These are phyloP conservation scores for Coniella lustricola DNA, from an alignment of 2,329 filamentous ascomycete genomes.

Conservation along the genomic window DNA sequence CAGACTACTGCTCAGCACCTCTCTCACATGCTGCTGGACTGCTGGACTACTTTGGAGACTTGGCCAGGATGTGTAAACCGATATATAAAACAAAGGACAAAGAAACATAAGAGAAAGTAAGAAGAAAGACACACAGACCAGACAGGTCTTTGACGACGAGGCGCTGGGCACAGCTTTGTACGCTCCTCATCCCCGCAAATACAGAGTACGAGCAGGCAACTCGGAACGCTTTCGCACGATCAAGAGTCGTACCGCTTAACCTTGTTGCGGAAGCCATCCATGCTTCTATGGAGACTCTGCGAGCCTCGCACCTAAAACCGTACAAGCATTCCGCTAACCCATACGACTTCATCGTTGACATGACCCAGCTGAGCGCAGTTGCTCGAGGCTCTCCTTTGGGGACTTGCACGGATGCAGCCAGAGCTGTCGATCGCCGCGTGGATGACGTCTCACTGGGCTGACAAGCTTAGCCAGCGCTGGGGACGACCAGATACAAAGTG, in stretches of 20 bases:
- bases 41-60: too few relatives aligned
- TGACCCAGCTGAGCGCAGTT: too few relatives aligned
- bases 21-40: background rate
- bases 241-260: background rate
- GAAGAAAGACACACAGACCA: background rate
- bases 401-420: background rate
- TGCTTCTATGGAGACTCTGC: too few relatives aligned
- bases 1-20: background rate
- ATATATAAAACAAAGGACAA: too few relatives aligned
- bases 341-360: background rate
- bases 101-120: too few relatives aligned
- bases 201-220: constrained; percentile 1
- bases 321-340: background rate
- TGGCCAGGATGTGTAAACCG: too few relatives aligned
- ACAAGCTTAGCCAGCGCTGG: background rate
- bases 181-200: background rate
- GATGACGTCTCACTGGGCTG: constrained; percentile 7
- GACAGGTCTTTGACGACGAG: constrained; percentile 5
- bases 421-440: background rate
- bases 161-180: constrained; percentile 5
- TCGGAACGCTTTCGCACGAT: constrained; percentile 7
- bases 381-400: background rate
- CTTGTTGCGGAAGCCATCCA: background rate
- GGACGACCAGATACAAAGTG: too few relatives aligned
- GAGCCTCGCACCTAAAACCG: background rate